phyloP scores from a whole-genome alignment of 495 filamentous ascomycete species.

The Neurospora tetraspora region DNA sequence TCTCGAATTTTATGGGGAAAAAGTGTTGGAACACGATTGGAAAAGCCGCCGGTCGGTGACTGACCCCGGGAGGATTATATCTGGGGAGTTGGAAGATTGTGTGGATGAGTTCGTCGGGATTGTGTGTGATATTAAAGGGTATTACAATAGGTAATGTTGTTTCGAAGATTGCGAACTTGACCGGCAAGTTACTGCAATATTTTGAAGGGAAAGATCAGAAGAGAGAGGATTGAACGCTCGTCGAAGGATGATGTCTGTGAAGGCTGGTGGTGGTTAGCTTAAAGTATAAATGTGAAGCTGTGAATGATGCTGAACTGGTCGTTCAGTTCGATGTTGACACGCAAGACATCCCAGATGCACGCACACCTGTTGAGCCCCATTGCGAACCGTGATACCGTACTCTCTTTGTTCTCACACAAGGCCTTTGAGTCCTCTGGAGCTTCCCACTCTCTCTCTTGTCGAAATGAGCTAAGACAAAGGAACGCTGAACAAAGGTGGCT shows the following conservation, averaged over 20 bases:
- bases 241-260: not conserved
- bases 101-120: not conserved
- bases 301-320: not conserved
- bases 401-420: not conserved
- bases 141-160: not conserved
- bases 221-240: not conserved
- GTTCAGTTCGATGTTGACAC: not conserved
- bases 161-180: not conserved
- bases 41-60: no score
- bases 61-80: not conserved
- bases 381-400: not conserved
- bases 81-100: not conserved
- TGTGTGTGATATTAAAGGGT: not conserved
- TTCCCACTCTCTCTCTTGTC: not conserved
- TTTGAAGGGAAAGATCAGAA: not conserved
- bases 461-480: not conserved
- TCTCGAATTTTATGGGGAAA: not conserved
- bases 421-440: not conserved
- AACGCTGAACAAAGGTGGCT: not conserved
- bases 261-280: not conserved
- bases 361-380: not conserved
- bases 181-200: not conserved
- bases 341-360: not conserved
- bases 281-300: not conserved
- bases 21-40: not conserved